Percentiles rank a stretch among this genome's conserved stretches.
phyloP scores from a whole-genome alignment of 129 eudicot genomes.

The Cynara cardunculus region DNA sequence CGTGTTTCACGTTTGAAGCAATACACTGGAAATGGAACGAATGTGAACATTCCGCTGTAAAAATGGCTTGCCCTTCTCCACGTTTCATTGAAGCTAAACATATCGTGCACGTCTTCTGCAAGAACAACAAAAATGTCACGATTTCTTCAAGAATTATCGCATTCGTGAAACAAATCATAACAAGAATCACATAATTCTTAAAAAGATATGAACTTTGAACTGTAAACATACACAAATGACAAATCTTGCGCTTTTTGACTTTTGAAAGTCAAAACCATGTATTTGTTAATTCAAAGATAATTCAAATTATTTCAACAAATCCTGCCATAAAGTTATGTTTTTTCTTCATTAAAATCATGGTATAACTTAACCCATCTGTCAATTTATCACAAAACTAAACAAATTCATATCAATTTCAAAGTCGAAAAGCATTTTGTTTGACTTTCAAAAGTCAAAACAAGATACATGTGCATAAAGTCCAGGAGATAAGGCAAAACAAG shows the following conservation, averaged over 20 bases:
- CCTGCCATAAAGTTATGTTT: neutral
- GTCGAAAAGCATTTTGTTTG: conserved; percentile 10
- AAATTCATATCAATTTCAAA: conserved; percentile 4
- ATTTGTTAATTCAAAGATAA: conserved; percentile 1
- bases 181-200: neutral
- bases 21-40: conserved; percentile 90
- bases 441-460: conserved; percentile 28
- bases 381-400: conserved; percentile 16
- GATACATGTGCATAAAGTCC: conserved; percentile 11
- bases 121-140: neutral
- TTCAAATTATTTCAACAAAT: neutral
- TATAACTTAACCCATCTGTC: neutral
- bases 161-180: neutral
- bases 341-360: neutral
- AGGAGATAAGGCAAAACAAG: conserved; percentile 11
- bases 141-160: neutral
- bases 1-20: conserved; percentile 75
- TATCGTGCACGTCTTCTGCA: conserved; percentile 76
- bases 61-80: conserved; percentile 89
- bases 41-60: conserved; percentile 95
- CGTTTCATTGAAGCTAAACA: conserved; percentile 74
- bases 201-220: conserved; percentile 1
- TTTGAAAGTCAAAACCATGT: conserved; percentile 17
- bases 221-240: neutral
- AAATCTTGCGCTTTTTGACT: conserved; percentile 10